Conservation (phyloP, 352 stramenopile genomes). For the Globisporangium ultimum region DNA sequence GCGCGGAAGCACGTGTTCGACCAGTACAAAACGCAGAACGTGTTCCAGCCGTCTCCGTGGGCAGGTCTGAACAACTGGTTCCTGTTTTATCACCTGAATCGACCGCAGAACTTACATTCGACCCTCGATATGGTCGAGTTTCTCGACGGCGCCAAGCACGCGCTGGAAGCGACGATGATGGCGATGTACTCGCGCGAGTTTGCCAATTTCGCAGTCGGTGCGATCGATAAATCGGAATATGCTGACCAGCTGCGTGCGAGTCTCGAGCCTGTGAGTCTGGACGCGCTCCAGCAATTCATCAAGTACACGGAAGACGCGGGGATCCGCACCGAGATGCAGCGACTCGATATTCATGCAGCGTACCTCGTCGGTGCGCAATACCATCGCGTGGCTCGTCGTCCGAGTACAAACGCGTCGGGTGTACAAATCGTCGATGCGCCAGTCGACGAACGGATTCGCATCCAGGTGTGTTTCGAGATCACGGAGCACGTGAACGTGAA, state of each 20-base stretch:
- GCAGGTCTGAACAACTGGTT: conserved; percentile 5
- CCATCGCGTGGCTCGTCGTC: neutral
- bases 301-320: neutral
- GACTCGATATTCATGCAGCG: conserved; percentile 1
- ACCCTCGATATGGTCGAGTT: conserved; percentile 10
- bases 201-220: neutral
- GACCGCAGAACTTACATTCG: conserved; percentile 1
- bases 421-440: neutral
- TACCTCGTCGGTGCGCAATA: conserved; percentile 6
- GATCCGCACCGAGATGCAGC: conserved; percentile 2
- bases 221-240: neutral
- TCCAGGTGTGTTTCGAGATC: conserved; percentile 7
- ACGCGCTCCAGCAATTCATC: conserved; percentile 4
- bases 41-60: conserved; percentile 5
- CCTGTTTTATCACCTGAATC: conserved; percentile 9
- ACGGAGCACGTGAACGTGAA: conserved; percentile 9
- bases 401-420: neutral
- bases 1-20: conserved; percentile 1
- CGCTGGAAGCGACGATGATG: conserved; percentile 6
- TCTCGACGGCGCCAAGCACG: conserved; percentile 18
- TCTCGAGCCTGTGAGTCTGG: conserved; percentile 5
- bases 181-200: conserved; percentile 12
- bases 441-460: conserved; percentile 3
- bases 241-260: neutral
- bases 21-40: neutral